Percentiles rank a stretch among this genome's conserved stretches.
phyloP scores from a whole-genome alignment of 2,329 filamentous ascomycete species.

The Pleurostoma richardsiae region DNA sequence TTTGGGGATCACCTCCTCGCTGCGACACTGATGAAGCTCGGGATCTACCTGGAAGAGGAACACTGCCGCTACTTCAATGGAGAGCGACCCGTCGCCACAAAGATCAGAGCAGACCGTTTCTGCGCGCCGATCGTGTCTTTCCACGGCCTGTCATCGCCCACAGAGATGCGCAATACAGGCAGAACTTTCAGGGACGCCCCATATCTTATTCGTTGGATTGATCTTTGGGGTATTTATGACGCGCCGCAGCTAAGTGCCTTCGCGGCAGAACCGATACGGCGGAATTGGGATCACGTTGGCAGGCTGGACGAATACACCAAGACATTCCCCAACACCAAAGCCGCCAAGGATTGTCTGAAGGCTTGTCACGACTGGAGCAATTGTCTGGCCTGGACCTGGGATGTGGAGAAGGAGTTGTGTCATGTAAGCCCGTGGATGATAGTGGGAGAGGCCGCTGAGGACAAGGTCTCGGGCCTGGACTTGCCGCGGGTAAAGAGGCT shows the following conservation, averaged over 20 bases:
- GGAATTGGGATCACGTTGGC: constrained; percentile 45
- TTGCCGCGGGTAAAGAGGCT: constrained; percentile 6
- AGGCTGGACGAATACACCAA: constrained; percentile 35
- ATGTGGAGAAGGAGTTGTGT: constrained; percentile 31
- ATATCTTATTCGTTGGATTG: constrained; percentile 41
- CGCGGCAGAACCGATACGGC: constrained; percentile 25
- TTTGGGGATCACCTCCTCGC: constrained; percentile 53
- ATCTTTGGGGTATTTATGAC: constrained; percentile 44
- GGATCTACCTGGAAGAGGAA: constrained; percentile 48
- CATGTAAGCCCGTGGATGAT: constrained; percentile 44
- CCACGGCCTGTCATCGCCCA: constrained; percentile 37
- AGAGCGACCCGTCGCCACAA: constrained; percentile 30
- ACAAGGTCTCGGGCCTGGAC: constrained; percentile 32
- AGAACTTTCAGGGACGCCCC: constrained; percentile 28
- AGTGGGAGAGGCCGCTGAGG: constrained; percentile 29
- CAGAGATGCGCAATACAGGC: constrained; percentile 39
- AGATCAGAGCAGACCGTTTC: constrained; percentile 30
- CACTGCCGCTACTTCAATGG: constrained; percentile 52
- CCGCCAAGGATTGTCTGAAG: constrained; percentile 34
- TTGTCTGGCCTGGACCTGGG: constrained; percentile 49
- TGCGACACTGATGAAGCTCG: constrained; percentile 44
- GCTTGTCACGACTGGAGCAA: constrained; percentile 26
- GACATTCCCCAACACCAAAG: constrained; percentile 27
- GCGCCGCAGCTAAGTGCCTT: constrained; percentile 30
- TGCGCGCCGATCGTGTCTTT: constrained; percentile 48